phyloP scores from a whole-genome alignment of 2,329 filamentous ascomycete genomes.

The Tympanopsis confertula region DNA sequence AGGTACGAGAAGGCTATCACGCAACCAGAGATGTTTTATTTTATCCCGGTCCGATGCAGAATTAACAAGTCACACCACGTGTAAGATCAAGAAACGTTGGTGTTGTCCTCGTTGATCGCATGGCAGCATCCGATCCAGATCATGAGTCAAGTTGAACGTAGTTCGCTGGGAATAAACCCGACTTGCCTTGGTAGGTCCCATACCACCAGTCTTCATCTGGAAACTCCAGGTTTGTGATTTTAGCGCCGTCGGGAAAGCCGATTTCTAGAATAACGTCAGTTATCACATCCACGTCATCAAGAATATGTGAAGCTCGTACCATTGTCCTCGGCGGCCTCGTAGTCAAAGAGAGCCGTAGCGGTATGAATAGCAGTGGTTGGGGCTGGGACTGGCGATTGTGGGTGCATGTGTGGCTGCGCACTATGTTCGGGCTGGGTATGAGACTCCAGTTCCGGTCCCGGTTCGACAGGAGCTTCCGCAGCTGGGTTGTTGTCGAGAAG shows the following conservation, averaged over 20 bases:
- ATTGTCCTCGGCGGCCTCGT: slow-evolving; percentile 94
- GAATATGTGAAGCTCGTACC: slow-evolving; percentile 27
- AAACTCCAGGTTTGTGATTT: slow-evolving; percentile 75
- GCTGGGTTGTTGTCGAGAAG: slow-evolving; percentile 12
- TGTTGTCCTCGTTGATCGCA: no score
- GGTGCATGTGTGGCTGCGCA: background rate
- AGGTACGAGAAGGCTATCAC: no score
- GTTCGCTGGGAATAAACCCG: slow-evolving; percentile 73
- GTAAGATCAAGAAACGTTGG: no score
- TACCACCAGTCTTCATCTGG: slow-evolving; percentile 99
- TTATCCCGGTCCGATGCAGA: no score
- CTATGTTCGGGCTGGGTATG: background rate
- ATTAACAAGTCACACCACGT: no score
- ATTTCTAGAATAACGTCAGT: slow-evolving; percentile 38
- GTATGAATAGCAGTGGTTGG: slow-evolving; percentile 27
- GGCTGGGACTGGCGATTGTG: background rate
- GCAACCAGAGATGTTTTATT: no score
- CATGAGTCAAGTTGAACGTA: slow-evolving; percentile 46
- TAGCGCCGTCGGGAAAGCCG: slow-evolving; percentile 83
- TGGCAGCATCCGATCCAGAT: no score
- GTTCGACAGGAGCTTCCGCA: slow-evolving; percentile 1
- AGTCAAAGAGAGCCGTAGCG: slow-evolving; percentile 84
- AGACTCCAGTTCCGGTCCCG: slow-evolving; percentile 2
- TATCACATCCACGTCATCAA: slow-evolving; percentile 9
- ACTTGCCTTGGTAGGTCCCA: slow-evolving; percentile 67